Evolutionary conservation across 371 early-diverging fungal genomes (phyloP).

Genomic region (Mortierella sp.): DNA sequence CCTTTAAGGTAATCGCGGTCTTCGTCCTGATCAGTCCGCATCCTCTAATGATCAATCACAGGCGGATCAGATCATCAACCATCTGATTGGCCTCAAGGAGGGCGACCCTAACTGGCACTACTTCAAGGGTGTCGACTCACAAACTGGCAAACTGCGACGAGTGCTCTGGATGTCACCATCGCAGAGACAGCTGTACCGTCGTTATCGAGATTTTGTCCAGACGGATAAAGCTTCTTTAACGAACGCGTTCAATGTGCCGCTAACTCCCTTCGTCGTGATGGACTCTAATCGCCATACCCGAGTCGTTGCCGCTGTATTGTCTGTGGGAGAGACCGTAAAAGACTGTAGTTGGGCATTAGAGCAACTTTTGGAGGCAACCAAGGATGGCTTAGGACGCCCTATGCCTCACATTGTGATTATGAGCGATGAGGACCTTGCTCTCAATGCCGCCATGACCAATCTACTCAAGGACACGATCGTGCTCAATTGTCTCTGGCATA

Average conservation of each 20-base stretch:
- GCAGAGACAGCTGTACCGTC: conserved; percentile 4
- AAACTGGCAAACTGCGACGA: not conserved
- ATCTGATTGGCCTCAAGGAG: too few relatives aligned
- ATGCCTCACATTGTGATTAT: conserved; percentile 1
- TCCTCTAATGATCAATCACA: too few relatives aligned
- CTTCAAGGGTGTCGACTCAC: too few relatives aligned
- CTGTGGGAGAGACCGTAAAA: not conserved
- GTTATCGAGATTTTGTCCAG: conserved; percentile 19
- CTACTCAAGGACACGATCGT: not conserved
- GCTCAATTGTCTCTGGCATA: conserved; percentile 7
- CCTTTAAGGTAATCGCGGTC: too few relatives aligned
- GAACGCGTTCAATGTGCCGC: conserved; percentile 13
- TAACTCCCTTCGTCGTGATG: conserved; percentile 8
- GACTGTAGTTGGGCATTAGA: conserved; percentile 17
- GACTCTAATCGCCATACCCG: conserved; percentile 17
- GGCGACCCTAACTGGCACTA: too few relatives aligned
- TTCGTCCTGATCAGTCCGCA: too few relatives aligned
- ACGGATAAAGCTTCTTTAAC: conserved; percentile 8
- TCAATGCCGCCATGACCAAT: not conserved
- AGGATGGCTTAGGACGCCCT: not conserved
- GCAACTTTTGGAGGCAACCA: not conserved
- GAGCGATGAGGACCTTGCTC: conserved; percentile 5
- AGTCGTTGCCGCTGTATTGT: conserved; percentile 15
- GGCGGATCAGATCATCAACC: too few relatives aligned
- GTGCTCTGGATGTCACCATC: conserved; percentile 6